These are phyloP conservation scores for Solanum sparsipilum DNA, from an alignment of 257 asterid species.

Conservation along the genomic window DNA sequence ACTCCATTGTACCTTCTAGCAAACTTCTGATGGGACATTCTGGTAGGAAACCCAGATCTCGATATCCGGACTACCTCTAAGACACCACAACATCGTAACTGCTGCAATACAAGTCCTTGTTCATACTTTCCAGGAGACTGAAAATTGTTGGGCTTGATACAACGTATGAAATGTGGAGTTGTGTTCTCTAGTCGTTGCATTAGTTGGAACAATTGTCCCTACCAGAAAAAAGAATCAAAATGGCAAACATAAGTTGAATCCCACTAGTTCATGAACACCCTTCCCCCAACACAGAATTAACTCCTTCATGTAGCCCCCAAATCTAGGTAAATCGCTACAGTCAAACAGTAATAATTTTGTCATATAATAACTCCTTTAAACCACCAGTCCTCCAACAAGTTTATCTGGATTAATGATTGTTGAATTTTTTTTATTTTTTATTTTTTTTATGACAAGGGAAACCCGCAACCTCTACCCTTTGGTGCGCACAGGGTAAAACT, in stretches of 20 bases:
- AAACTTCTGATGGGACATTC: conserved; percentile 92
- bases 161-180: conserved; percentile 95
- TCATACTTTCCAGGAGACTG: conserved; percentile 79
- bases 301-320: not conserved
- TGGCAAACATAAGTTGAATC: not conserved
- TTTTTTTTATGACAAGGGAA: too few species aligned
- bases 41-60: conserved; percentile 94
- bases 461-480: too few species aligned
- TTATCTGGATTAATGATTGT: not conserved
- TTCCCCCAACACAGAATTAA: not conserved
- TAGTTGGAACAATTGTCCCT: conserved; percentile 86
- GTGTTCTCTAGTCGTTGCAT: conserved; percentile 94
- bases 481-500: too few species aligned
- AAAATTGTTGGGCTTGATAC: conserved; percentile 85
- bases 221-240: conserved; percentile 4
- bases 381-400: not conserved
- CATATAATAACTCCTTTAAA: not conserved
- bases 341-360: not conserved
- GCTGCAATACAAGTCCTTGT: conserved; percentile 83
- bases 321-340: not conserved
- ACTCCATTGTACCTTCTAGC: conserved; percentile 61
- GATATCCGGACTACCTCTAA: conserved; percentile 97
- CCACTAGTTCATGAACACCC: not conserved
- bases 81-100: conserved; percentile 94
- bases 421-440: not conserved